Evolutionary conservation across 768 basidiomycete genomes (phyloP).

Genomic region (Auricularia sp.): DNA sequence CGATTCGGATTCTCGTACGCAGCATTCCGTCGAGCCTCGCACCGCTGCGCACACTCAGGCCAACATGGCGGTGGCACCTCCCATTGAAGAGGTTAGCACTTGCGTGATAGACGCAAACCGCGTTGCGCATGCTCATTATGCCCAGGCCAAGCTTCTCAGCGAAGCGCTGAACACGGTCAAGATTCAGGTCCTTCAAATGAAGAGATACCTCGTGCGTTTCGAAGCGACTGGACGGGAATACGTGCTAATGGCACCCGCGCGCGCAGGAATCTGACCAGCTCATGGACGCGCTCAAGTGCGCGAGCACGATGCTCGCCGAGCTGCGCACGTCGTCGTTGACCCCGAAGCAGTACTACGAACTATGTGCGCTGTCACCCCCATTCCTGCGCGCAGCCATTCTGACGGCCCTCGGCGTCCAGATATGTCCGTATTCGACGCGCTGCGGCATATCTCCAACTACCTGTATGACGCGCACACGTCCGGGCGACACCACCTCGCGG

Average conservation of each 20-base stretch:
- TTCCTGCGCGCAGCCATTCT: slow-evolving; percentile 5
- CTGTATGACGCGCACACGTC: slow-evolving; percentile 91
- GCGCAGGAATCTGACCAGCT: slow-evolving; percentile 87
- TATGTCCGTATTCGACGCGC: slow-evolving; percentile 97
- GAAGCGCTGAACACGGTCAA: slow-evolving; percentile 81
- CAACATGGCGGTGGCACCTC: not conserved
- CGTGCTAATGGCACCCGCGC: not conserved
- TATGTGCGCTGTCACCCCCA: slow-evolving; percentile 46
- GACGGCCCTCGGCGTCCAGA: slow-evolving; percentile 37
- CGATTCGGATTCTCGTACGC: too few species aligned
- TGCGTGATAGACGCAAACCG: not conserved
- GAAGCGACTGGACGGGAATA: slow-evolving; percentile 2
- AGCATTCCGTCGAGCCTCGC: not conserved
- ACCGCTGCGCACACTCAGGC: not conserved
- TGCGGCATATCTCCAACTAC: slow-evolving; percentile 91
- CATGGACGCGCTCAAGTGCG: slow-evolving; percentile 97
- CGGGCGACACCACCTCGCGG: slow-evolving; percentile 89
- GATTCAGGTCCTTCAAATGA: slow-evolving; percentile 91
- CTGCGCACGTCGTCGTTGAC: slow-evolving; percentile 86
- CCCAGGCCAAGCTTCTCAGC: slow-evolving; percentile 67
- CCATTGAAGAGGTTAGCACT: not conserved
- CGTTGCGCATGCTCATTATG: not conserved
- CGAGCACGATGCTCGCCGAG: slow-evolving; percentile 95
- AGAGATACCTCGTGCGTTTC: slow-evolving; percentile 70
- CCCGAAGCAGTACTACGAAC: slow-evolving; percentile 97